Conservation (phyloP, 345 rosid species). For the Noccaea bulbosa region DNA sequence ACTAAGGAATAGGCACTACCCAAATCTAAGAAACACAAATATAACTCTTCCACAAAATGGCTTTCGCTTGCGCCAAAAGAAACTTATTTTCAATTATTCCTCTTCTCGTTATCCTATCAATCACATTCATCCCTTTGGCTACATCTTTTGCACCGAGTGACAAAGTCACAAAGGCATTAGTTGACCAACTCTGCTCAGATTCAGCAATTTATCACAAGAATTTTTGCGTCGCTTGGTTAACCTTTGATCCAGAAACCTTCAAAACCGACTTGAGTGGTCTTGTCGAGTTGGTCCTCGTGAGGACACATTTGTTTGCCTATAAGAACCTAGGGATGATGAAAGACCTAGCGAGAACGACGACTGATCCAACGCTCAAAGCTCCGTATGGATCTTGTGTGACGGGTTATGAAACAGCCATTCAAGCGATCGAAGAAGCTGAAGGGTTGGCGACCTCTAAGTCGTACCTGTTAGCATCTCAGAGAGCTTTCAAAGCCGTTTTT, state of each 20-base stretch:
- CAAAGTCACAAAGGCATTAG: slow-evolving; percentile 20
- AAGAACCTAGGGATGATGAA: slow-evolving; percentile 25
- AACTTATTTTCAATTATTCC: slow-evolving; percentile 1
- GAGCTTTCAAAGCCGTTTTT: slow-evolving; percentile 16
- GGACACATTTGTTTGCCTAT: slow-evolving; percentile 5
- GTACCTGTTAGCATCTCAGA: slow-evolving; percentile 11
- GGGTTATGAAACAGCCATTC: slow-evolving; percentile 23
- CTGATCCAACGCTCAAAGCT: slow-evolving; percentile 26
- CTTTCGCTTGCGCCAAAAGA: slow-evolving; percentile 30
- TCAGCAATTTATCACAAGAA: not conserved
- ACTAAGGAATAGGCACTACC: not conserved
- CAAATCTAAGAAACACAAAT: not conserved
- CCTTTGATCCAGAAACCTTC: slow-evolving; percentile 17
- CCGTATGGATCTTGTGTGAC: slow-evolving; percentile 17
- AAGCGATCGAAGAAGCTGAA: slow-evolving; percentile 12
- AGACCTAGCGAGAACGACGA: slow-evolving; percentile 27
- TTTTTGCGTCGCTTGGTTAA: slow-evolving; percentile 34
- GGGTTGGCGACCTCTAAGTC: not conserved
- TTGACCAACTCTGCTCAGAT: slow-evolving; percentile 27
- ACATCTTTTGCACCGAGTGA: slow-evolving; percentile 32
- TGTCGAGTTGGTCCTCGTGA: slow-evolving; percentile 5
- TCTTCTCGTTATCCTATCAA: slow-evolving; percentile 27
- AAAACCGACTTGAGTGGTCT: slow-evolving; percentile 29
- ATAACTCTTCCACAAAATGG: slow-evolving; percentile 7
- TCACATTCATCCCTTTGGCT: slow-evolving; percentile 26